phyloP scores from a whole-genome alignment of 768 basidiomycete genomes.

The Auricularia cornea region DNA sequence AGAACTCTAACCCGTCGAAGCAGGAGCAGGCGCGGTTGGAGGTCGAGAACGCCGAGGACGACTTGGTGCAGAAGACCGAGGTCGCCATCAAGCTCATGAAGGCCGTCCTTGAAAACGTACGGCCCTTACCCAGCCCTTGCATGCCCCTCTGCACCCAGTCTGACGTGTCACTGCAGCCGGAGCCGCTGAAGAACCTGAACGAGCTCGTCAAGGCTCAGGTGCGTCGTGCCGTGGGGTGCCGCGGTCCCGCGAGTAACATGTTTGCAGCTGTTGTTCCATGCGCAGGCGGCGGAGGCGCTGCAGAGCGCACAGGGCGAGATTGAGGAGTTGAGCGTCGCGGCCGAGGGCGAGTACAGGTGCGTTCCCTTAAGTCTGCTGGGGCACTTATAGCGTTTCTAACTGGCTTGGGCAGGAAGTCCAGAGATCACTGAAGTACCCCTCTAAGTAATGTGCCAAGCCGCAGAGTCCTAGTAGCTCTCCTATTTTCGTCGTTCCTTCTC shows the following conservation, averaged over 20 bases:
- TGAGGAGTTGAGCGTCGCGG: conserved; percentile 85
- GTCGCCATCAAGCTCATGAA: conserved; percentile 96
- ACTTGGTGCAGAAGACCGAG: conserved; percentile 96
- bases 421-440: conserved; percentile 71
- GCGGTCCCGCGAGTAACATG: neutral
- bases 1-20: conserved; percentile 61
- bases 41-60: conserved; percentile 90
- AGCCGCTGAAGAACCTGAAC: conserved; percentile 90
- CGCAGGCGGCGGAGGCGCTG: conserved; percentile 70
- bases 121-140: conserved; percentile 1
- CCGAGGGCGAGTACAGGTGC: conserved; percentile 91
- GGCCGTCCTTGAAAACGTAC: conserved; percentile 83
- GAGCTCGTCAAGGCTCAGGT: conserved; percentile 88
- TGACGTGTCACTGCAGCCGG: conserved; percentile 49
- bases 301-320: conserved; percentile 83
- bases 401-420: conserved; percentile 57
- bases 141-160: neutral
- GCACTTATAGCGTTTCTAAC: neutral
- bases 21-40: conserved; percentile 90
- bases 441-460: conserved; percentile 5
- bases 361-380: neutral
- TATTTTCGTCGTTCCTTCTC: neutral
- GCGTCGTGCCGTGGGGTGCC: conserved; percentile 10
- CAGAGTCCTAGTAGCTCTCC: neutral
- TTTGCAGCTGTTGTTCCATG: conserved; percentile 58